Evolutionary conservation across 2,329 filamentous ascomycete genomes (phyloP), one percentile per base, ranked within the genome.

Genomic region (Alternaria postmessia): DNA sequence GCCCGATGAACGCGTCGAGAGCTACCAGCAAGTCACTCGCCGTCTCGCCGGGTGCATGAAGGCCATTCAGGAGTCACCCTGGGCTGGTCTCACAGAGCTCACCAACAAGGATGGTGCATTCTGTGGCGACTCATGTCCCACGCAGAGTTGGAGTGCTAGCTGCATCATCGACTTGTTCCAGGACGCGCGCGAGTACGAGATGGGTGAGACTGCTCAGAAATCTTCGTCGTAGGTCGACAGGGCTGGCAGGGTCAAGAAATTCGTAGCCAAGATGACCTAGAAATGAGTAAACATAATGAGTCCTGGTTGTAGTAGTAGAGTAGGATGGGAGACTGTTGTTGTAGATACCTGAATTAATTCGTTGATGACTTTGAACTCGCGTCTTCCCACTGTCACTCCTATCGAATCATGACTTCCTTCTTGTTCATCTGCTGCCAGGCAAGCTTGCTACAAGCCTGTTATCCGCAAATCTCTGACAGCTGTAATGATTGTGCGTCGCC

Each of bases 81-180:
- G 95, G 96, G 94, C 92, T 16, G 95, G 95, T 0, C 81, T 99
- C 75, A 90, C 94, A 7, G 95, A 99, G 81, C 81, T 99, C 79
- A 98, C 95, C 41, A 93, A 99, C 76, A 93, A 94, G 83, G 85
- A 91, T 69, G 95, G 95, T 14, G 89, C 88, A 65, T 86, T 89
- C 74, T 99, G 95, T 78, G 82, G 81, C 12, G 96, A 99, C 81
- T 98, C 94, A 89, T 95, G 91, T 54, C 95, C 95, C 26, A 97
- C 95, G 0, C 95, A 99, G 79, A 91, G 95, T 54, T 99, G 95
- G 95, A 97, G 93, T 54, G 92, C 95, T 30, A 91, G 92, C 22
- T 98, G 95, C 78, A 83, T 99, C 74, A 92, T 99, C 73, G 95
- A 99, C 81, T 80, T 99, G 65, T 99, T 97, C 81, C 94, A 97